Percentiles rank a stretch among this genome's conserved stretches.
Conservation (phyloP, 2,329 filamentous ascomycete species). For the Rhinocladiella mackenziei region DNA sequence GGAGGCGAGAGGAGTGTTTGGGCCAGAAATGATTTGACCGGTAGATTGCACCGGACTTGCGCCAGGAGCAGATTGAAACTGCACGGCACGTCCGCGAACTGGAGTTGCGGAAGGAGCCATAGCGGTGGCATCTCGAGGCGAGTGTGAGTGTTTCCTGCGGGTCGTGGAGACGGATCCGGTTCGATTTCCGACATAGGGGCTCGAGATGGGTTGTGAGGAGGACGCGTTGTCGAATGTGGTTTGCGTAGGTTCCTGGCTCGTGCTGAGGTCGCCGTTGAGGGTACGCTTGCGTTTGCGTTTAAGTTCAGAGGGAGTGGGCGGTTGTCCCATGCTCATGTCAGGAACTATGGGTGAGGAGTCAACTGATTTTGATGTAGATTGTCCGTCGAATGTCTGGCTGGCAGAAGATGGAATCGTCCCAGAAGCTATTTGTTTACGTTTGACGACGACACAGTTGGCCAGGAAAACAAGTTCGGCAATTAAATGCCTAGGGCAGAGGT, state of each 20-base stretch:
- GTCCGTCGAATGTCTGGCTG: not conserved
- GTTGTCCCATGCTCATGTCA: conserved; percentile 21
- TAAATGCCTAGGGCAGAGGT: conserved; percentile 78
- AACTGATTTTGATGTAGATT: not conserved
- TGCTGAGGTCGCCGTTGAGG: conserved; percentile 22
- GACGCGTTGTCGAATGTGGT: conserved; percentile 14
- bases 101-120: conserved; percentile 1
- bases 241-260: conserved; percentile 16
- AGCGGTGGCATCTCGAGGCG: conserved; percentile 5
- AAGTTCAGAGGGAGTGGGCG: conserved; percentile 21
- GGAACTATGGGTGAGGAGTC: conserved; percentile 3
- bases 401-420: not conserved
- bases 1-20: no score
- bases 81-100: conserved; percentile 11
- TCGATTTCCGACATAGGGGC: conserved; percentile 18
- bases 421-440: conserved; percentile 40
- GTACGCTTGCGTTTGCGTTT: conserved; percentile 42
- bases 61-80: conserved; percentile 14
- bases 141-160: conserved; percentile 19
- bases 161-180: conserved; percentile 8
- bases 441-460: conserved; percentile 59
- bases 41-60: not conserved
- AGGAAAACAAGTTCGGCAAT: conserved; percentile 72
- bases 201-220: conserved; percentile 11
- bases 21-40: not conserved